Base-by-base conservation (phyloP, 768 basidiomycete species). In the Ephemerocybe angulata region DNA sequence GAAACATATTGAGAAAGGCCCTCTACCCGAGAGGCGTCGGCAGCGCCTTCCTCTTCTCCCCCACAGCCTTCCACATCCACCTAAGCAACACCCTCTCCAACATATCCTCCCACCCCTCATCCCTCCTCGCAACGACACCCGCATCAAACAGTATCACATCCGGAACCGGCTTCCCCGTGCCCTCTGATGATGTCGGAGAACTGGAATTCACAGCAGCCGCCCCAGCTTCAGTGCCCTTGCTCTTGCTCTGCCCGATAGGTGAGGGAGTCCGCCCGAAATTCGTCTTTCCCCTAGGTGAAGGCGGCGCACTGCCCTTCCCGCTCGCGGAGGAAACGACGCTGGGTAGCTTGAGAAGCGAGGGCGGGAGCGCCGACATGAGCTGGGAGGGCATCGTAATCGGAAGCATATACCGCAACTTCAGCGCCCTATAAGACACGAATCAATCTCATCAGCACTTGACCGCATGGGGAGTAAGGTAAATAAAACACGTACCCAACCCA, bases 61-160 rank as follows among this genome's bases (percentile, higher is more conserved):
- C 79, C 3, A 90, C 80, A 6, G 86, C 85, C 27, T 78, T 83
- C 22, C 76, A 73, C 53, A 85, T 75, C 93, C 93, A 95, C 31
- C 76, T 71, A 38, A 80, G 44, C 11, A 93, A 69, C 0, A 82
- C 77, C 21, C 62, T 62, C 65, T 88, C 84, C 4, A 96, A 74
- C 87, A 93, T 90, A 24, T 73, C 72, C 53, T 91, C 86, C 93
- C 93, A 96, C 0, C 88, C 90, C 0, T 79, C 76, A 11, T 88
- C 91, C 54, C 77, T 82, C 55, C 82, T 76, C 27, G 91, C 93
- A 2, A 94, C 81, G 2, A 84, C 67, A 42, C 80, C 79, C 0
- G 89, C 83, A 62, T 94, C 90, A 58, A 96, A 94, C 4, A 76
- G 52, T 21, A 57, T 35, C 24, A 43, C 33, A 24, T 52, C 49